Percentiles rank a stretch among this genome's conserved stretches.
phyloP scores from a whole-genome alignment of 345 rosid genomes.

The Aquilaria sinensis region DNA sequence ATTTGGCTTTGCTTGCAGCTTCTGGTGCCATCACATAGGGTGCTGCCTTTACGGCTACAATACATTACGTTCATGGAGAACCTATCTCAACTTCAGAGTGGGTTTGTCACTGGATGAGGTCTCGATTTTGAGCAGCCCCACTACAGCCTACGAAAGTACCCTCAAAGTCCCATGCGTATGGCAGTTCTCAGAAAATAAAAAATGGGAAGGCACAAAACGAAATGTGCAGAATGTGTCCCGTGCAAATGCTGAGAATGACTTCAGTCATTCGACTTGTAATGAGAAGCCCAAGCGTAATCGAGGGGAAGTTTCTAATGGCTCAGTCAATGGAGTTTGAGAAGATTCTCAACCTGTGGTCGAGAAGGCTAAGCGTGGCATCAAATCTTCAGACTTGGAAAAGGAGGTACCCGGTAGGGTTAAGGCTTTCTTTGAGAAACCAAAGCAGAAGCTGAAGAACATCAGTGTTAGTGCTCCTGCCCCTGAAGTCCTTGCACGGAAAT shows the following conservation, averaged over 20 bases:
- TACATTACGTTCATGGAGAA: slow-evolving; percentile 47
- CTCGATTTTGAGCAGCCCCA: slow-evolving; percentile 47
- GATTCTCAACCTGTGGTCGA: slow-evolving; percentile 38
- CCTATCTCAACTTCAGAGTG: slow-evolving; percentile 58
- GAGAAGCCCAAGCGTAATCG: slow-evolving; percentile 42
- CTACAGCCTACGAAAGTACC: slow-evolving; percentile 28
- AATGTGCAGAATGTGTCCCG: slow-evolving; percentile 36
- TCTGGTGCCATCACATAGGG: slow-evolving; percentile 37
- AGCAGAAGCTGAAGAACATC: slow-evolving; percentile 29
- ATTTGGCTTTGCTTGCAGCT: slow-evolving; percentile 39
- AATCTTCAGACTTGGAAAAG: slow-evolving; percentile 30
- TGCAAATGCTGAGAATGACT: slow-evolving; percentile 29
- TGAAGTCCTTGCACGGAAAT: slow-evolving; percentile 30
- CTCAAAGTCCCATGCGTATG: slow-evolving; percentile 30
- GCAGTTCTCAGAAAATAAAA: slow-evolving; percentile 29
- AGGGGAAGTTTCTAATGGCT: slow-evolving; percentile 34
- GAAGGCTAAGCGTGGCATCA: slow-evolving; percentile 45
- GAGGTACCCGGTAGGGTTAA: slow-evolving; percentile 36
- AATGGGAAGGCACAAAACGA: slow-evolving; percentile 35
- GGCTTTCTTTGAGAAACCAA: slow-evolving; percentile 38
- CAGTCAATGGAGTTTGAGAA: slow-evolving; percentile 18
- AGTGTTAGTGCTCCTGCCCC: slow-evolving; percentile 22
- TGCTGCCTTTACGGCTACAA: slow-evolving; percentile 40
- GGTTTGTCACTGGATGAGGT: slow-evolving; percentile 70
- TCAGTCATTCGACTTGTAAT: slow-evolving; percentile 27